Conservation (phyloP, 768 basidiomycete genomes). For the Kwoniella sp. region DNA sequence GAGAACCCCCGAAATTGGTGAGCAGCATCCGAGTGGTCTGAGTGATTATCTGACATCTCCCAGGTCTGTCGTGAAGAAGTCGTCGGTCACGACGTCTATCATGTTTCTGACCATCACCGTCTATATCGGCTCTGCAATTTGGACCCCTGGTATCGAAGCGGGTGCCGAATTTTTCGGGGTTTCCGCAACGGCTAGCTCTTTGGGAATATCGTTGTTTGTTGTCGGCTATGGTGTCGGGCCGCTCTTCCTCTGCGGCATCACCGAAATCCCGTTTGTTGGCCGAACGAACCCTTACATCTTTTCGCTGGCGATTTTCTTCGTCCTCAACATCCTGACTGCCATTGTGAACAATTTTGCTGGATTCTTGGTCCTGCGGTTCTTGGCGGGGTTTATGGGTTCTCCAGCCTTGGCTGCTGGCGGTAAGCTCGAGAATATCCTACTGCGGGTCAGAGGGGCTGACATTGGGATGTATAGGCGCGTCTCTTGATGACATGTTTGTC, state of each 20-base stretch:
- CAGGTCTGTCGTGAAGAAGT: slow-evolving; percentile 32
- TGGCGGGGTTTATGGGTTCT: slow-evolving; percentile 43
- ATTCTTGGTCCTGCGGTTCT: slow-evolving; percentile 34
- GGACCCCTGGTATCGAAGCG: slow-evolving; percentile 29
- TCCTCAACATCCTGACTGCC: slow-evolving; percentile 31
- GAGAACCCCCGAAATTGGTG: slow-evolving; percentile 42
- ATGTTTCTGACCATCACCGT: slow-evolving; percentile 40
- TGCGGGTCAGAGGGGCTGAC: too few relatives aligned
- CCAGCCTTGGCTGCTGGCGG: slow-evolving; percentile 45
- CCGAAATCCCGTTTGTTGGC: slow-evolving; percentile 41
- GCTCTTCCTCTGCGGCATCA: slow-evolving; percentile 36
- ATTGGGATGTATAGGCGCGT: too few relatives aligned
- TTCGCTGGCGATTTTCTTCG: slow-evolving; percentile 33
- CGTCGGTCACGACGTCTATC: slow-evolving; percentile 32
- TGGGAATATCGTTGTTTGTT: slow-evolving; percentile 45
- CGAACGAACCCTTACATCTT: slow-evolving; percentile 37
- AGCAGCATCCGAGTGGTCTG: background rate
- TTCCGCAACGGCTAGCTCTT: slow-evolving; percentile 23
- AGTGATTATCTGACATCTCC: background rate
- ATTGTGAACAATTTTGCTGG: slow-evolving; percentile 35
- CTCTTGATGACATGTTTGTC: slow-evolving; percentile 37
- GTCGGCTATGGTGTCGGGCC: slow-evolving; percentile 40
- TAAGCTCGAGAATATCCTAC: too few relatives aligned
- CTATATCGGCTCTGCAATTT: slow-evolving; percentile 36
- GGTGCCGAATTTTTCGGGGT: slow-evolving; percentile 39